Conservation (phyloP, 352 stramenopile genomes). For the Phytophthora quininea region DNA sequence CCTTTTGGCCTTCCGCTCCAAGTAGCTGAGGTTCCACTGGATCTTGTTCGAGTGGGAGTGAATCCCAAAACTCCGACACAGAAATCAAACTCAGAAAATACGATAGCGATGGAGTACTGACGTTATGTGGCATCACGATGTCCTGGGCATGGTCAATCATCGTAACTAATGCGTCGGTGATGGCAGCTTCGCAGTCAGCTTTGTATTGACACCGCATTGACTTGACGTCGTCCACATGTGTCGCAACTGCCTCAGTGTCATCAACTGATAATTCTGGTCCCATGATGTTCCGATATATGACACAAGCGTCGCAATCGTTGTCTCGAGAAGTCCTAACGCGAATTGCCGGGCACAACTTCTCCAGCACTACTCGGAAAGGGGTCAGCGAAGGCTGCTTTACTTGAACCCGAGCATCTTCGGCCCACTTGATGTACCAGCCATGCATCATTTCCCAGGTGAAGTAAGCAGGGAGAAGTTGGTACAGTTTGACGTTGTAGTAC, state of each 20-base stretch:
- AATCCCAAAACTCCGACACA: slow-evolving; percentile 19
- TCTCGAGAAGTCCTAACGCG: slow-evolving; percentile 6
- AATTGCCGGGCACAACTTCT: slow-evolving; percentile 7
- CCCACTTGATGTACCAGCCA: slow-evolving; percentile 16
- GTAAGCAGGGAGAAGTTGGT: slow-evolving; percentile 8
- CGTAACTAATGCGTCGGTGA: neutral
- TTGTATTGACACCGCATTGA: slow-evolving; percentile 14
- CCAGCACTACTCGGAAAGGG: slow-evolving; percentile 5
- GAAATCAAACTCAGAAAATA: slow-evolving; percentile 22
- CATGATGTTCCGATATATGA: slow-evolving; percentile 17
- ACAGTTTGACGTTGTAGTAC: slow-evolving; percentile 8
- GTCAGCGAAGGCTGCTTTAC: slow-evolving; percentile 12
- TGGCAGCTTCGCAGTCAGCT: neutral
- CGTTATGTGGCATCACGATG: slow-evolving; percentile 4
- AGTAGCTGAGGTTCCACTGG: slow-evolving; percentile 20
- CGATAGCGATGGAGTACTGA: slow-evolving; percentile 6
- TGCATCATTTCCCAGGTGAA: slow-evolving; percentile 12
- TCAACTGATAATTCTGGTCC: neutral
- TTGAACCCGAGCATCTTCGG: slow-evolving; percentile 3
- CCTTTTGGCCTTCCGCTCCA: slow-evolving; percentile 14
- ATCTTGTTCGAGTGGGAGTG: neutral
- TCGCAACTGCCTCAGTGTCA: slow-evolving; percentile 11
- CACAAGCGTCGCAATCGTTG: slow-evolving; percentile 25
- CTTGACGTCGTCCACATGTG: slow-evolving; percentile 3
- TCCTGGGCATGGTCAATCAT: slow-evolving; percentile 25